Evolutionary conservation across 441 rosid species (phyloP), one percentile per base, ranked within the genome.

Genomic region (Cnidoscolus chayamansa): DNA sequence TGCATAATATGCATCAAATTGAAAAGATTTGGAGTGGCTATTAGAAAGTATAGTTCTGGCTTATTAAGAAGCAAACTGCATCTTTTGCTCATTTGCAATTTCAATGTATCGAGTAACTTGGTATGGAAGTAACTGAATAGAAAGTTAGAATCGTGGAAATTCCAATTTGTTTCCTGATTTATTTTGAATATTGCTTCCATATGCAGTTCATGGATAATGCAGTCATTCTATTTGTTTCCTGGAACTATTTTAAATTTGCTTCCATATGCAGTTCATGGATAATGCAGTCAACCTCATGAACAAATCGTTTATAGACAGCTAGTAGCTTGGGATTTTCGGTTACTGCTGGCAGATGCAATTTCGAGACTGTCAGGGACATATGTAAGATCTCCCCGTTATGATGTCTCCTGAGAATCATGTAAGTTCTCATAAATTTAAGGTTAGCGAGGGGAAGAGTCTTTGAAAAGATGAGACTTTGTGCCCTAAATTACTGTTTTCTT

Each of bases 241-340:
- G 50, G 76, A 59, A 45, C 63, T 79, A 1, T 67, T 49, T 68
- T 74, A 53, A 40, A 30, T 51, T 35, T 57, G 75, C 48, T 63
- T 81, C 51, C 51, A 31, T 67, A 10, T 88, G 89, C 90, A 91
- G 96, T 89, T 91, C 81, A 86, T 91, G 98, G 98, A 93, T 58
- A 83, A 88, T 20, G 98, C 96, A 13, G 90, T 89, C 30, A 79
- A 82, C 79, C 86, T 91, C 81, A 93, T 91, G 96, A 83, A 93
- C 81, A 89, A 91, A 81, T 89, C 97, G 2, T 93, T 93, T 80
- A 82, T 86, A 30, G 97, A 89, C 79, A 92, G 91, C 73, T 81
- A 80, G 84, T 56, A 30, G 77, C 35, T 37, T 56, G 49, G 11
- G 1, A 2, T 63, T 60, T 70, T 65, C 15, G 25, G 66, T 51